A percentile compares a stretch with the other conserved stretches of the same genome.
Conservation (phyloP, 2,329 filamentous ascomycete species). For the Fusarium albosuccineum region DNA sequence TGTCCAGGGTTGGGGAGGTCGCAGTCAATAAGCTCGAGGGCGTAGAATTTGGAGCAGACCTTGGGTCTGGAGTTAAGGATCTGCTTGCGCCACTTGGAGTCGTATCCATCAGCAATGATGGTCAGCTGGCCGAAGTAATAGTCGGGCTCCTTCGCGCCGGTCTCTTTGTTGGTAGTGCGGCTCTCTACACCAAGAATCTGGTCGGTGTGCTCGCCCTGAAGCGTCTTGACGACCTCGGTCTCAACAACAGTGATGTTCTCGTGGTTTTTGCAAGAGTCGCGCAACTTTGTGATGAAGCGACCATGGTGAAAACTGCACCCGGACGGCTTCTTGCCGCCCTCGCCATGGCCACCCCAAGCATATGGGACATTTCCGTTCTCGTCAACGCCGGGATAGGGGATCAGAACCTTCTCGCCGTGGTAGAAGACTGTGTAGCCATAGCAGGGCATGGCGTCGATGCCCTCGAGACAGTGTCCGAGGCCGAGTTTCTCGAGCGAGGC, state of each 20-base stretch:
- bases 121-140: constrained; percentile 91
- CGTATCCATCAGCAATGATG: constrained; percentile 92
- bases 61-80: constrained; percentile 80
- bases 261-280: constrained; percentile 78
- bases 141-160: constrained; percentile 71
- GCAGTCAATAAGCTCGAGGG: constrained; percentile 90
- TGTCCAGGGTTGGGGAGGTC: constrained; percentile 79
- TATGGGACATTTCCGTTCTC: constrained; percentile 58
- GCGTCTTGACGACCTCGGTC: constrained; percentile 82
- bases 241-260: constrained; percentile 92
- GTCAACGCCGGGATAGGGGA: constrained; percentile 81
- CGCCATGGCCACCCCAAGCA: constrained; percentile 52
- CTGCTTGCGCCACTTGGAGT: constrained; percentile 89
- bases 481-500: constrained; percentile 84
- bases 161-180: constrained; percentile 70
- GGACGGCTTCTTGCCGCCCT: constrained; percentile 63
- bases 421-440: constrained; percentile 91
- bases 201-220: constrained; percentile 75
- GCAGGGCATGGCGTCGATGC: constrained; percentile 86
- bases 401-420: constrained; percentile 77
- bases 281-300: constrained; percentile 86
- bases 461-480: constrained; percentile 84
- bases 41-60: constrained; percentile 97
- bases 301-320: constrained; percentile 94
- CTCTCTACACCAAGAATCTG: constrained; percentile 88